These are phyloP conservation scores for Gymnopilus dilepis DNA, from an alignment of 768 basidiomycete species.

Conservation along the genomic window DNA sequence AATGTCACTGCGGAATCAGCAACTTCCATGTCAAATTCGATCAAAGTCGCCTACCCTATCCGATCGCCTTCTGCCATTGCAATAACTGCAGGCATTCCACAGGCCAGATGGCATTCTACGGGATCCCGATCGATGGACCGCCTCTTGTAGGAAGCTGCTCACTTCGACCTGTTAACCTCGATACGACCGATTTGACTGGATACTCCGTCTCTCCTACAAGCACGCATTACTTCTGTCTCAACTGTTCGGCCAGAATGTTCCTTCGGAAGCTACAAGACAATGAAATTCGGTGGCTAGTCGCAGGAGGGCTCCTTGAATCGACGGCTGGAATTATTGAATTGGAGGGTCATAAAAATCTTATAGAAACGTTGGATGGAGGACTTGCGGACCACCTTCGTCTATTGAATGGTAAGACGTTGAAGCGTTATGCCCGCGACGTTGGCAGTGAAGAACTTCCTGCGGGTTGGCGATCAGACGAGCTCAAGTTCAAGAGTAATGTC, in stretches of 20 bases:
- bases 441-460: conserved; percentile 27
- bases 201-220: conserved; percentile 27
- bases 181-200: conserved; percentile 23
- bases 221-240: conserved; percentile 34
- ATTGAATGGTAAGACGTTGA: conserved; percentile 26
- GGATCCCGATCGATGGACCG: conserved; percentile 27
- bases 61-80: conserved; percentile 35
- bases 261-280: background rate
- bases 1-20: conserved; percentile 34
- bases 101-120: conserved; percentile 33
- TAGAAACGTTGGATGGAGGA: conserved; percentile 38
- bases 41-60: conserved; percentile 25
- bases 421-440: conserved; percentile 22
- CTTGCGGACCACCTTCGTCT: conserved; percentile 31
- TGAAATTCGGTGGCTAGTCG: conserved; percentile 27
- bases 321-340: conserved; percentile 29
- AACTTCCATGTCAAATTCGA: conserved; percentile 30
- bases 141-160: conserved; percentile 19
- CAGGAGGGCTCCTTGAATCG: conserved; percentile 31
- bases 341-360: conserved; percentile 31
- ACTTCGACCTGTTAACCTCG: conserved; percentile 3
- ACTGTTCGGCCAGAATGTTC: conserved; percentile 36
- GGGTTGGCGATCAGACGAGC: conserved; percentile 25
- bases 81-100: conserved; percentile 34
- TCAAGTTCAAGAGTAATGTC: background rate